Percentiles rank a stretch among this genome's conserved stretches.
phyloP scores from a whole-genome alignment of 192 early-diverging fungal genomes.

The Umbelopsis sp. region DNA sequence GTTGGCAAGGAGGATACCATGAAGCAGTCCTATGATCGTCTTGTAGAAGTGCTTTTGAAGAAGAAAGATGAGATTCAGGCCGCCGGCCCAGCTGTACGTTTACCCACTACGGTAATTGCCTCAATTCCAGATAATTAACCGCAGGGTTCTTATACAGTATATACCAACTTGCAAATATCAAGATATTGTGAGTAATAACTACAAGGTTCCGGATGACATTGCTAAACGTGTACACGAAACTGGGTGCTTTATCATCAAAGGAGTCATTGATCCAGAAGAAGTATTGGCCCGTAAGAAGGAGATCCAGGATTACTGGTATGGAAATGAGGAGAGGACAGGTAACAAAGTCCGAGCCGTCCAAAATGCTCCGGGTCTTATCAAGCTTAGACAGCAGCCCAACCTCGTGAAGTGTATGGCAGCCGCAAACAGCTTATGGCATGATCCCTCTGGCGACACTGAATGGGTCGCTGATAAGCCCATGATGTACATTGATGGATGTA shows the following conservation, averaged over 20 bases:
- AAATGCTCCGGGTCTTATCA: constrained; percentile 1
- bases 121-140: neutral
- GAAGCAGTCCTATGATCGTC: neutral
- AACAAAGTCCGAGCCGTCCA: constrained; percentile 20
- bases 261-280: constrained; percentile 22
- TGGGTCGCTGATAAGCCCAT: constrained; percentile 30
- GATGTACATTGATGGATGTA: constrained; percentile 32
- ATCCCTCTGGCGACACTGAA: constrained; percentile 2
- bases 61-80: constrained; percentile 7
- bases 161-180: neutral
- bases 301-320: constrained; percentile 27
- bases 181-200: neutral
- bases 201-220: constrained; percentile 9
- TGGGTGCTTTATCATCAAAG: constrained; percentile 30
- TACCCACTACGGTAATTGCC: neutral
- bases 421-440: constrained; percentile 33
- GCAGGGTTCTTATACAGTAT: neutral
- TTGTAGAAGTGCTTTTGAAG: neutral
- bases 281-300: constrained; percentile 29
- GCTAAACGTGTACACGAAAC: constrained; percentile 14
- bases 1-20: neutral
- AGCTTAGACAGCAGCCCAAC: constrained; percentile 26
- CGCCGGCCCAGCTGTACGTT: neutral
- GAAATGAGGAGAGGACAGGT: constrained; percentile 16
- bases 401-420: constrained; percentile 27